A percentile compares a stretch with the other conserved stretches of the same genome.
Evolutionary conservation across 108 stramenopile genomes (phyloP).

Genomic region (Pseudonitzschia multistriata): DNA sequence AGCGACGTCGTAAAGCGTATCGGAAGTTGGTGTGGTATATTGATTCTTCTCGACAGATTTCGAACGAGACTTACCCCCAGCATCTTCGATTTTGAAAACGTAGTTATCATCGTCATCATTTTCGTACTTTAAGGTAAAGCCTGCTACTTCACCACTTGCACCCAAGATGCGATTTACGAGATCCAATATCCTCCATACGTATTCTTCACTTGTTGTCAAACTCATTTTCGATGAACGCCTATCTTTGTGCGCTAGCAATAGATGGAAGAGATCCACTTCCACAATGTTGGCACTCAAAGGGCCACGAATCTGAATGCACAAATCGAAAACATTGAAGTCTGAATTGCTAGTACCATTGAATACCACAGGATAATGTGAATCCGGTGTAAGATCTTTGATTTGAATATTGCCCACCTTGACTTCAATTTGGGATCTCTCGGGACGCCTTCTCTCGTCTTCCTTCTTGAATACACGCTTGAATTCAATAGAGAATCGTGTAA

Average conservation of each 20-base stretch:
- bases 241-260: constrained; percentile 71
- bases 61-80: constrained; percentile 17
- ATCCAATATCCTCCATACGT: constrained; percentile 83
- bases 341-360: constrained; percentile 62
- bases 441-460: constrained; percentile 30
- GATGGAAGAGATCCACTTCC: constrained; percentile 72
- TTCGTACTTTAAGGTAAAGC: constrained; percentile 57
- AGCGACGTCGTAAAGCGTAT: constrained; percentile 69
- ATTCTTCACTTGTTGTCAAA: constrained; percentile 79
- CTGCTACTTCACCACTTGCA: constrained; percentile 69
- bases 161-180: constrained; percentile 60
- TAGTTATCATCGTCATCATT: constrained; percentile 75
- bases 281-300: constrained; percentile 68
- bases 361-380: constrained; percentile 58
- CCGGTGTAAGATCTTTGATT: constrained; percentile 71
- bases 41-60: constrained; percentile 3
- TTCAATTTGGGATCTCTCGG: constrained; percentile 73
- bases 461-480: constrained; percentile 84
- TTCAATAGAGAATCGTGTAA: constrained; percentile 77
- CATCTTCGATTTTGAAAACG: constrained; percentile 51
- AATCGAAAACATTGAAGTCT: constrained; percentile 66
- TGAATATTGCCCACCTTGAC: constrained; percentile 66
- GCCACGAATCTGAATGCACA: constrained; percentile 72
- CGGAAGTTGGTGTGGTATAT: constrained; percentile 70
- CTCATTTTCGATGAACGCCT: constrained; percentile 62